phyloP scores from a whole-genome alignment of 176 grass and related monocot species.

The Oryza meridionalis region DNA sequence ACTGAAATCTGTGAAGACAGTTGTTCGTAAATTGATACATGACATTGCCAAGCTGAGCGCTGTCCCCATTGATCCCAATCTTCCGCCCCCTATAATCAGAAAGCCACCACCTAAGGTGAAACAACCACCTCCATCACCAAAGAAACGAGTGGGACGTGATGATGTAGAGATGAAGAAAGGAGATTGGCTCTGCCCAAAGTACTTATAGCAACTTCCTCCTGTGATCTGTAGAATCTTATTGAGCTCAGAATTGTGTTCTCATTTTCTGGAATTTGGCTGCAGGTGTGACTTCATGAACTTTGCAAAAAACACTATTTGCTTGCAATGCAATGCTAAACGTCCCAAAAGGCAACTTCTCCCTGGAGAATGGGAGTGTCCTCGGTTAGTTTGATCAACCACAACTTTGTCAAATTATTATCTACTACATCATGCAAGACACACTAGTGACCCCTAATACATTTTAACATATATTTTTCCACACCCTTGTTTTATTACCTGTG shows the following conservation, averaged over 20 bases:
- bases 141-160: conserved; percentile 91
- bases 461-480: conserved; percentile 21
- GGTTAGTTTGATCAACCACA: conserved; percentile 52
- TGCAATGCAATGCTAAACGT: conserved; percentile 91
- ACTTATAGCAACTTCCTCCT: conserved; percentile 36
- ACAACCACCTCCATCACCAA: conserved; percentile 79
- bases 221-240: conserved; percentile 44
- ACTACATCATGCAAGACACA: conserved; percentile 10
- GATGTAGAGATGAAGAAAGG: conserved; percentile 99
- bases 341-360: conserved; percentile 92
- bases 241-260: conserved; percentile 38
- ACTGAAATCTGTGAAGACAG: conserved; percentile 78
- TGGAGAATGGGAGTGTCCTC: conserved; percentile 95
- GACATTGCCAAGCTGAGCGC: conserved; percentile 78
- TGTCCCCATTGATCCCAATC: conserved; percentile 88
- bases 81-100: conserved; percentile 70
- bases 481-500: conserved; percentile 22
- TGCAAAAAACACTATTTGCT: conserved; percentile 84
- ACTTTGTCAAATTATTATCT: conserved; percentile 27
- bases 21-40: conserved; percentile 81
- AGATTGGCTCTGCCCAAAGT: conserved; percentile 99
- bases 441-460: conserved; percentile 3
- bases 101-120: conserved; percentile 89
- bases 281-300: conserved; percentile 99
- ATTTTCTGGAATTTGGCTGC: conserved; percentile 44